Evolutionary conservation across 805 yeast genomes (phyloP), one percentile per base, ranked within the genome.

Genomic region (Wickerhamomyces sydowiorum): DNA sequence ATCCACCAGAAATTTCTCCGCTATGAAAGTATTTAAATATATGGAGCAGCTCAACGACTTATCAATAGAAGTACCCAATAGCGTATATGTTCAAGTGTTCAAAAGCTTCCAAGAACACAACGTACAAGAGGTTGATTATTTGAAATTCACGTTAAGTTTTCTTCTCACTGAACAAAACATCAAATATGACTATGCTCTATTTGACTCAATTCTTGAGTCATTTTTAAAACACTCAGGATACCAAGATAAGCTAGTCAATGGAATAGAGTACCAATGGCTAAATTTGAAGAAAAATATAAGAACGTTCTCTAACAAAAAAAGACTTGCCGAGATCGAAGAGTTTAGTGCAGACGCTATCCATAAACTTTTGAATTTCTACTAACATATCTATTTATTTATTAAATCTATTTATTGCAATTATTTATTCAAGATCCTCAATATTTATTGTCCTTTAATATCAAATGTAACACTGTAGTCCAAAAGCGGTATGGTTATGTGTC

Each of bases 31-130:
- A 15, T 19, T 44, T 4, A 20, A 18, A 5, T 15, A 40, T 2
- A 44, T 51, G 14, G 23, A 38, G 7, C 5, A 32, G 3, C 38
- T 46, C 41, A 35, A 30, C 3, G 12, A 42, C 2, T 29, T 34
- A 8, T 13, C 22, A 1, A 39, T 47, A 0, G 22, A 24, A 9
- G 25, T 45, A 3, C 29, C 49, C 9, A 25, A 37, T 2, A 31
- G 12, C 14, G 6, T 18, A 6, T 31, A 23, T 5, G 13, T 17
- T 5, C 6, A 18, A 2, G 12, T 38, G 6, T n/a, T 37, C 20
- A 21, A 19, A 15, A 30, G 17, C 7, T 37, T 37, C 24, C 25
- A 37, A 17, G 35, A 37, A 4, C 19, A 37, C n/a, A 28, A 15
- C 7, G 5, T 29, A 2, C 17, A 22, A 10, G 28, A 36, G 3